phyloP scores from a whole-genome alignment of 345 rosid genomes.

The Iberis pinnata region DNA sequence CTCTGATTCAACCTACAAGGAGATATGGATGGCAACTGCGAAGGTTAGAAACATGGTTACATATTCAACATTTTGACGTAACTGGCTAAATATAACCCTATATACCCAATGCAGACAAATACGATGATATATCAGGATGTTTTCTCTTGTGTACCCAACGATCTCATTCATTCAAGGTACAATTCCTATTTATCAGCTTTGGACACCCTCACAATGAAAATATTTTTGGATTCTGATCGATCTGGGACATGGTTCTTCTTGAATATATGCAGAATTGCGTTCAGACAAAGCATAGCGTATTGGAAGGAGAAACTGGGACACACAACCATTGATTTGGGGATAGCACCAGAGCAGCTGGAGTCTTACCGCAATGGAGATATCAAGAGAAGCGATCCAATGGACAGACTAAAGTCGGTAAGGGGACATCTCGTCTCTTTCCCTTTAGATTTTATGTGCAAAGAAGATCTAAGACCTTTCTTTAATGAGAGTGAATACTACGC shows the following conservation, averaged over 20 bases:
- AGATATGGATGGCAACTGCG: constrained; percentile 78
- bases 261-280: constrained; percentile 30
- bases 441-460: constrained; percentile 83
- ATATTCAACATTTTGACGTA: background rate
- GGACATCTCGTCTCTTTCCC: constrained; percentile 97
- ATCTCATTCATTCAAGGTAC: constrained; percentile 85
- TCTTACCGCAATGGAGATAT: constrained; percentile 58
- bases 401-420: constrained; percentile 48
- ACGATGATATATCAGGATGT: constrained; percentile 83
- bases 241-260: background rate
- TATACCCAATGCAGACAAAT: constrained; percentile 50
- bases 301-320: constrained; percentile 84
- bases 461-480: constrained; percentile 89
- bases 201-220: background rate
- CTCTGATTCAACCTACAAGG: constrained; percentile 77
- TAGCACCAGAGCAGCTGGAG: constrained; percentile 70
- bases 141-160: constrained; percentile 84
- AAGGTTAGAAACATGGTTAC: constrained; percentile 45
- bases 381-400: constrained; percentile 50
- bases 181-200: constrained; percentile 1
- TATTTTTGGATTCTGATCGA: constrained; percentile 2
- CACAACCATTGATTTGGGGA: constrained; percentile 85
- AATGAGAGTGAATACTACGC: constrained; percentile 97
- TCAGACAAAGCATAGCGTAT: constrained; percentile 53
- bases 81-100: constrained; percentile 8